Evolutionary conservation across 108 stramenopile species (phyloP), one percentile per base, ranked within the genome.

Genomic region (Conticribra guillardii): DNA sequence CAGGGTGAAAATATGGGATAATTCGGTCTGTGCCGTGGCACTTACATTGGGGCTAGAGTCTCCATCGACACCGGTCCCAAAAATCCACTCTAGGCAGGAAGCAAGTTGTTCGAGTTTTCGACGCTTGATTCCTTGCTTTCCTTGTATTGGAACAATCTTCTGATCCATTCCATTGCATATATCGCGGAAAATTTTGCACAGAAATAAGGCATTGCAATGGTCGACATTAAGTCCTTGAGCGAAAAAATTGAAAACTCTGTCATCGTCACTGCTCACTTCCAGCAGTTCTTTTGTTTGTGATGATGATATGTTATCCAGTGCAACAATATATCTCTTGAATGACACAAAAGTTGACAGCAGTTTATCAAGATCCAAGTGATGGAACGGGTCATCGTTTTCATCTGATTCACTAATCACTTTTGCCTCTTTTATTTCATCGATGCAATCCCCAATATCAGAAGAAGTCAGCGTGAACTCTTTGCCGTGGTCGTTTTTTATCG

Each of bases 181-280:
- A 54, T 60, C 41, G n/a, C 58, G 29, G 60, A 78, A 66, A 64
- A 66, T 60, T 4, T 78, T 64, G 22, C 41, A 53, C 19, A 71
- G 30, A 24, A 71, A 78, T 0, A 69, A 28, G 1, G 34, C 76
- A 66, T 78, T 78, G 31, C 76, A 78, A 51, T 78, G 76, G 19
- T 67, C 41, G 0, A 78, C 64, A 16, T 34, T 30, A 52, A 78
- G 69, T 2, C 76, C 76, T 27, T 30, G 49, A 19, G 66, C 58
- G 24, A 78, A 71, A 44, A 78, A 70, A 27, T 49, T 45, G 34
- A 49, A 78, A 0, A 33, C 76, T 55, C n/a, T n/a, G n/a, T 58
- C 33, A 16, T 78, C 76, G 26, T 56, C 2, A 16, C 27, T 33
- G 48, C 60, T 64, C 0, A 71, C 17, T 26, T 60, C 5, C 7